A percentile compares a stretch with the other conserved stretches of the same genome.
Evolutionary conservation across 306 rosid genomes (phyloP).

Genomic region (Cicer chorassanicum): DNA sequence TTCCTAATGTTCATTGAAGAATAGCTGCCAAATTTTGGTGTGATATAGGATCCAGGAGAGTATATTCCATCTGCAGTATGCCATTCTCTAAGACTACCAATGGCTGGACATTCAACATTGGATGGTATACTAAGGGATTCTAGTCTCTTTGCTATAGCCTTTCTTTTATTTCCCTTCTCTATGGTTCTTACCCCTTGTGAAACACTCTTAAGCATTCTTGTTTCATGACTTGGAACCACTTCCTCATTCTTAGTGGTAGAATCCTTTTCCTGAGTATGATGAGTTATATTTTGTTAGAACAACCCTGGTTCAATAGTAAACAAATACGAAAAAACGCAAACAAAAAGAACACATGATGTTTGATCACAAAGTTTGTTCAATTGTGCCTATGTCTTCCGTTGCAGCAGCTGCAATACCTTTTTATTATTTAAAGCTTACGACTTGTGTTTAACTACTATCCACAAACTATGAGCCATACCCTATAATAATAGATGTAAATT

Average conservation of each 20-base stretch:
- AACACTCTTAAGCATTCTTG: background rate
- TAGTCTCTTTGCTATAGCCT: constrained; percentile 51
- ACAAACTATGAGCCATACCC: too few species aligned
- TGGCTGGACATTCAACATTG: constrained; percentile 44
- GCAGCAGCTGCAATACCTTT: too few species aligned
- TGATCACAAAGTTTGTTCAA: too few species aligned
- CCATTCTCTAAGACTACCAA: constrained; percentile 55
- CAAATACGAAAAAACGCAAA: too few species aligned
- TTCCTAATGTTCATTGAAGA: constrained; percentile 35
- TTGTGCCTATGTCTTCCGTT: too few species aligned
- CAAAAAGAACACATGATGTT: too few species aligned
- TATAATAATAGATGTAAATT: too few species aligned
- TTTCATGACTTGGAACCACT: constrained; percentile 38
- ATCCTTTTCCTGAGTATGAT: constrained; percentile 38
- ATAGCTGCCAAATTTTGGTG: constrained; percentile 60
- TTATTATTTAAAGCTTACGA: too few species aligned
- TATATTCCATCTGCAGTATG: constrained; percentile 47
- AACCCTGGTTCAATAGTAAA: too few species aligned
- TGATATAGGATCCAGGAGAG: constrained; percentile 54
- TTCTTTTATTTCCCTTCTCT: constrained; percentile 55
- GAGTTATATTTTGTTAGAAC: background rate
- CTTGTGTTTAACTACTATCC: too few species aligned
- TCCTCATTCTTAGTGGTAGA: constrained; percentile 37
- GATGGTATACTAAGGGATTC: constrained; percentile 56
- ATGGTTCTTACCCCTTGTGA: background rate